Base-by-base conservation (phyloP, 2,329 filamentous ascomycete genomes). In the Aspergillus uvarum region DNA sequence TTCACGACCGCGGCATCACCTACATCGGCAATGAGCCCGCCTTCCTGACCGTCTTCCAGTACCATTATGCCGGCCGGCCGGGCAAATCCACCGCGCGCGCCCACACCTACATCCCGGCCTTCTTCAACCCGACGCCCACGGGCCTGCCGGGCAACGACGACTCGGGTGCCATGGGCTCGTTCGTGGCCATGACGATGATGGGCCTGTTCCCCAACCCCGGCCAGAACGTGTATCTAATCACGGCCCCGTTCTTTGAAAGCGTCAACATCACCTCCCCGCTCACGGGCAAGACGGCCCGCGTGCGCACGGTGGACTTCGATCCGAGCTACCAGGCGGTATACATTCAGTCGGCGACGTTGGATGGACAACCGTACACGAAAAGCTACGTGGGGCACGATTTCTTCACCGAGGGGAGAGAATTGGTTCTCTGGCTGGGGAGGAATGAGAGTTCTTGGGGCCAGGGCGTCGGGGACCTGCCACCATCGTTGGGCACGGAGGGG, bases 141-240 rank as follows among this genome's bases (percentile, higher is more conserved):
- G 87, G 87, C 0, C 81, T 90, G 1, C 87, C 87, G 0, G 88
- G 88, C 0, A 90, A 90, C 70, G 87, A 90, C 66, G 88, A 90
- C 70, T 83, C 81, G 35, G 88, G 88, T 2, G 86, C 88, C 1
- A 89, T 90, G 87, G 87, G 87, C 49, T 83, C 82, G 0, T 90
- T 89, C 62, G 77, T 86, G 2, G 85, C 85, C 0, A 84, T 89
- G 21, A 77, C 82, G 11, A 89, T 90, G 87, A 84, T 90, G 79
- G 88, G 88, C 0, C 74, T 90, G 7, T 90, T 88, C 70, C 88
- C 88, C 0, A 87, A 89, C 56, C 81, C 86, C 0, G 87, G 87
- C 0, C 87, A 90, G 67, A 78, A 88, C 62, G 86, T 89, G 1
- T 90, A 90, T 66, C 80, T 90, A 7, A 87, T 90, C 63, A 88